Conservation (phyloP, 1,139 yeast genomes). For the Debaryomyces robertsiae region DNA sequence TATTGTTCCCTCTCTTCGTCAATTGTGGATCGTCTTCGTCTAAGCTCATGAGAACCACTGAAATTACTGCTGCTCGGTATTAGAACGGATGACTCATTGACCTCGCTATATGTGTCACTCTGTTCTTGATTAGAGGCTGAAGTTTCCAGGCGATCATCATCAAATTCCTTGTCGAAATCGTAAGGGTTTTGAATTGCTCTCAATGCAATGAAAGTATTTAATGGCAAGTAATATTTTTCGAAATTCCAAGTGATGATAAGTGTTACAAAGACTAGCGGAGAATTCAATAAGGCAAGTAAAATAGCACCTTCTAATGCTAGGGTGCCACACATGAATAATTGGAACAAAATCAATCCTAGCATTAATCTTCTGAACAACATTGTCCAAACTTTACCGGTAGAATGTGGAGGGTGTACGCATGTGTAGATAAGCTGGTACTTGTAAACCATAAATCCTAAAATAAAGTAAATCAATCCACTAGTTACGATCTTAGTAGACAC, state of each 20-base stretch:
- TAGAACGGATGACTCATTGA: conserved; percentile 33
- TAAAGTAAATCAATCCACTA: conserved; percentile 62
- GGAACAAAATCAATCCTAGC: conserved; percentile 60
- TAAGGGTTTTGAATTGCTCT: conserved; percentile 56
- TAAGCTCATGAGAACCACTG: conserved; percentile 10
- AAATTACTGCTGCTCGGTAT: conserved; percentile 20
- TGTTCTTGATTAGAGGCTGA: conserved; percentile 7
- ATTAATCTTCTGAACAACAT: conserved; percentile 64
- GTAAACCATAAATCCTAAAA: conserved; percentile 63
- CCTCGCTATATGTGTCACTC: conserved; percentile 12
- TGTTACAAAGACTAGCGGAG: conserved; percentile 57
- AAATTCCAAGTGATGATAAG: conserved; percentile 54
- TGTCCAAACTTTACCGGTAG: conserved; percentile 75
- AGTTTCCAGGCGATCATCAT: conserved; percentile 32
- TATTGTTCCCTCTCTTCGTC: conserved; percentile 59
- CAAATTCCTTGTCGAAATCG: conserved; percentile 46
- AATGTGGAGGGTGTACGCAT: conserved; percentile 71
- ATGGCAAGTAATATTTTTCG: conserved; percentile 61
- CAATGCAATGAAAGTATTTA: conserved; percentile 62
- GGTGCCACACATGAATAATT: conserved; percentile 70
- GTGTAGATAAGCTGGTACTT: conserved; percentile 68
- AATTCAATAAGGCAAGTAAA: conserved; percentile 49
- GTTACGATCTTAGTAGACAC: conserved; percentile 66
- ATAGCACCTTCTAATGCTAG: conserved; percentile 65
- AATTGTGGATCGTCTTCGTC: conserved; percentile 46